Conservation (phyloP, 1,284 basidiomycete genomes). For the Volvariella surrecta region DNA sequence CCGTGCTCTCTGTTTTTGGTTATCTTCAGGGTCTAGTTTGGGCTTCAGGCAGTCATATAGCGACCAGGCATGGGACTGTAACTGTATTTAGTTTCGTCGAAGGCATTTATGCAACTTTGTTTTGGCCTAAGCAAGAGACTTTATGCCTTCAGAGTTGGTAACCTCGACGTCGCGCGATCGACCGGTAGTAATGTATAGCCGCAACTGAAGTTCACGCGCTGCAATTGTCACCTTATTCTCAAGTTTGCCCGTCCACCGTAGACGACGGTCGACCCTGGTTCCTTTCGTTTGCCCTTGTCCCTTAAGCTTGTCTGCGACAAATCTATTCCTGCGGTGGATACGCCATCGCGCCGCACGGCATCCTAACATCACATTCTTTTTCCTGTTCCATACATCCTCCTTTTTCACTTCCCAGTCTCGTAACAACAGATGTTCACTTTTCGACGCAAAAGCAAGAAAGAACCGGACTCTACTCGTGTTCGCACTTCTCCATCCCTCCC, state of each 20-base stretch:
- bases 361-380: conserved; percentile 14
- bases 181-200: no score
- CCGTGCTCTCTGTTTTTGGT: conserved; percentile 18
- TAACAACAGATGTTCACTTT: conserved; percentile 64
- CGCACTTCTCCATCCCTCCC: conserved; percentile 68
- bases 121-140: neutral
- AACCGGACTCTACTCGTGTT: conserved; percentile 36
- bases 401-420: conserved; percentile 4
- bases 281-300: no score
- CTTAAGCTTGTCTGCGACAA: neutral
- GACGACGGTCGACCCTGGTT: no score
- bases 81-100: conserved; percentile 22
- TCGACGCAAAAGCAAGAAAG: conserved; percentile 59
- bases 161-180: no score
- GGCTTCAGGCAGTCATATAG: conserved; percentile 20
- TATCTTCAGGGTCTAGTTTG: conserved; percentile 20
- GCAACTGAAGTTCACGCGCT: no score
- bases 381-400: conserved; percentile 13
- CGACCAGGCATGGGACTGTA: conserved; percentile 23
- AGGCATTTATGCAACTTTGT: neutral
- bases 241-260: no score
- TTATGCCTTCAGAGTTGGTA: no score
- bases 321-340: conserved; percentile 15
- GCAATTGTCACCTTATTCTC: no score
- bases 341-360: conserved; percentile 9